phyloP scores from a whole-genome alignment of 1,284 basidiomycete genomes.

The Pulveroboletus sp. region DNA sequence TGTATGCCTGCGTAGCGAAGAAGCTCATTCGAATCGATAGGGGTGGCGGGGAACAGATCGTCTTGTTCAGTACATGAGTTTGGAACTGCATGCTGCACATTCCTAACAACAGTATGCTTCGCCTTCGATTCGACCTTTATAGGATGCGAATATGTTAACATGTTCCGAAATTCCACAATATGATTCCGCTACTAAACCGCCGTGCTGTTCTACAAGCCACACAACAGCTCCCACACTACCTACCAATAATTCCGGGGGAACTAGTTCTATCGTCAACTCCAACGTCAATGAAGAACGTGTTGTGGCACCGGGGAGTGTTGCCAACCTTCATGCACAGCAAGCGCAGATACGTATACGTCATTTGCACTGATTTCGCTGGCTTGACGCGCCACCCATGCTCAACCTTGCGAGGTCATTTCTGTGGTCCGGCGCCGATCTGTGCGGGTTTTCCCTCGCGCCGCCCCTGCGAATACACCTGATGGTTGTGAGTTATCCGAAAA shows the following conservation, averaged over 20 bases:
- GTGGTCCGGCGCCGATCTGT: background rate
- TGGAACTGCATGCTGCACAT: constrained; percentile 25
- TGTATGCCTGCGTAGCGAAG: constrained; percentile 73
- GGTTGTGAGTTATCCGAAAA: background rate
- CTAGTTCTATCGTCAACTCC: background rate
- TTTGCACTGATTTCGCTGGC: background rate
- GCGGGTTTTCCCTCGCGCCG: background rate
- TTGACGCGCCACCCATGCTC: no score
- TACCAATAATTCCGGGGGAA: background rate
- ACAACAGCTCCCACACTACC: background rate
- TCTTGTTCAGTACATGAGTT: constrained; percentile 57
- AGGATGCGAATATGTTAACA: background rate
- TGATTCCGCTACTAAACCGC: background rate
- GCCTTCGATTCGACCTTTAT: background rate
- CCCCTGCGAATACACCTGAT: background rate
- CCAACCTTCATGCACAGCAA: background rate
- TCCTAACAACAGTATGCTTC: background rate
- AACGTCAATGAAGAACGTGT: background rate
- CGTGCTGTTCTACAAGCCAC: background rate
- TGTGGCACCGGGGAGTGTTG: background rate
- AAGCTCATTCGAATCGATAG: constrained; percentile 73
- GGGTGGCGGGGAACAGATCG: constrained; percentile 67
- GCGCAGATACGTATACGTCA: background rate
- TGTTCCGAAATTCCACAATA: background rate
- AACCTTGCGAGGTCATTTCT: background rate